These are phyloP conservation scores for Leptomonas pyrrhocoris DNA, from an alignment of 208 protist genomes.

Conservation along the genomic window DNA sequence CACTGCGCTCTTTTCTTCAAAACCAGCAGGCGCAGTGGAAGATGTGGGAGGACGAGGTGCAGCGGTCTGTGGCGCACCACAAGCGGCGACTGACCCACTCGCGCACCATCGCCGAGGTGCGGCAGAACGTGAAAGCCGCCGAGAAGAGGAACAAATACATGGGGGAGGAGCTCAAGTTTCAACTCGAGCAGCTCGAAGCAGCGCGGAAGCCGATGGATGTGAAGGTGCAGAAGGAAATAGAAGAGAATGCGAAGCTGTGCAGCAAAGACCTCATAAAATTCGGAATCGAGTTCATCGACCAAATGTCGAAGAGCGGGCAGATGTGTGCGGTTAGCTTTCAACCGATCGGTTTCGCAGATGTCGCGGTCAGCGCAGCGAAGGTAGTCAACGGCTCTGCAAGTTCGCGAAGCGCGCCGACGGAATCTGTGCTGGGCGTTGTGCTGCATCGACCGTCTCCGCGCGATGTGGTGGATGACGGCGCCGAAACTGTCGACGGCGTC, in stretches of 20 bases:
- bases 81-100: not conserved
- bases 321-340: slow-evolving; percentile 9
- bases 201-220: not conserved
- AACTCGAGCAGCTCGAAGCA: not conserved
- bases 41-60: slow-evolving; percentile 3
- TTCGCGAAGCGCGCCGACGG: not conserved
- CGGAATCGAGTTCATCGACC: not conserved
- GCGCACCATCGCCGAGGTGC: not conserved
- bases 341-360: slow-evolving; percentile 1
- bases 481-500: not conserved
- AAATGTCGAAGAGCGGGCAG: slow-evolving; percentile 2
- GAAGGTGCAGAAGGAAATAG: not conserved
- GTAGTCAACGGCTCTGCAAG: not conserved
- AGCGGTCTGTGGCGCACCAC: not conserved
- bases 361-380: not conserved
- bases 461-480: not conserved
- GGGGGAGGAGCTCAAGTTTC: not conserved
- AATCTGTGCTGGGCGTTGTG: not conserved
- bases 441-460: not conserved
- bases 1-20: not conserved
- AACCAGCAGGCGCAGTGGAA: slow-evolving; percentile 6
- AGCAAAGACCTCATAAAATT: not conserved
- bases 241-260: slow-evolving; percentile 4
- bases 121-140: not conserved
- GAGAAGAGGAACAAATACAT: not conserved